Evolutionary conservation across 768 basidiomycete species (phyloP).

Genomic region (Inosperma sp.): DNA sequence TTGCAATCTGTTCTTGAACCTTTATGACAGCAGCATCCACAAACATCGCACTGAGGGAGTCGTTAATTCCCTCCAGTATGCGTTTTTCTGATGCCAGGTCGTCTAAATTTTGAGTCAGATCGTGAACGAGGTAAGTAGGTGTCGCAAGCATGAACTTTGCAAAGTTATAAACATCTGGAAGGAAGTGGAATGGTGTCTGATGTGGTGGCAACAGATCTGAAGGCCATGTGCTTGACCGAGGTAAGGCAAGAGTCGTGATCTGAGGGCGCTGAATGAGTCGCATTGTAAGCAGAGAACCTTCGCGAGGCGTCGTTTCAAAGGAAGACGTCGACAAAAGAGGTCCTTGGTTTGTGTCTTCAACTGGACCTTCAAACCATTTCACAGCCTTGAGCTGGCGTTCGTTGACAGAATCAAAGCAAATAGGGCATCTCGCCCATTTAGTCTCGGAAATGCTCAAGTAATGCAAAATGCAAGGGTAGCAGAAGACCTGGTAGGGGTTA

Average conservation of each 20-base stretch:
- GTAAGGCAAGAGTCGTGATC: constrained; percentile 91
- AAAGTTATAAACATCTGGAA: constrained; percentile 84
- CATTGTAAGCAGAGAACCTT: constrained; percentile 70
- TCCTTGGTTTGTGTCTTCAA: constrained; percentile 29
- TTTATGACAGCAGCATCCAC: constrained; percentile 74
- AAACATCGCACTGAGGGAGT: constrained; percentile 74
- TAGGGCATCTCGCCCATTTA: constrained; percentile 92
- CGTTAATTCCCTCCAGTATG: constrained; percentile 58
- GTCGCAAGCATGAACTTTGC: constrained; percentile 97
- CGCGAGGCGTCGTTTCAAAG: constrained; percentile 39
- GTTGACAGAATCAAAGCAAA: constrained; percentile 92
- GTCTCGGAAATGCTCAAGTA: constrained; percentile 81
- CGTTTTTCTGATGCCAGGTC: constrained; percentile 70
- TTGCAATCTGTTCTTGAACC: constrained; percentile 74
- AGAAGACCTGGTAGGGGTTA: constrained; percentile 65
- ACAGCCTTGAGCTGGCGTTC: constrained; percentile 89
- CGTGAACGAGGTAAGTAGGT: constrained; percentile 72
- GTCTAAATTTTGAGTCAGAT: constrained; percentile 68
- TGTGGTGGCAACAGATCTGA: constrained; percentile 89
- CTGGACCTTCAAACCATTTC: constrained; percentile 73
- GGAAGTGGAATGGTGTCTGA: constrained; percentile 92
- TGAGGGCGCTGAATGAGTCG: constrained; percentile 89
- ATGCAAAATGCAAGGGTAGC: constrained; percentile 91
- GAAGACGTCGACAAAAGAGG: constrained; percentile 46
- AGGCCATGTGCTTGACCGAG: constrained; percentile 89